Evolutionary conservation across 805 yeast species (phyloP), one percentile per base, ranked within the genome.

Genomic region (Kregervanrija pseudodelftensis): DNA sequence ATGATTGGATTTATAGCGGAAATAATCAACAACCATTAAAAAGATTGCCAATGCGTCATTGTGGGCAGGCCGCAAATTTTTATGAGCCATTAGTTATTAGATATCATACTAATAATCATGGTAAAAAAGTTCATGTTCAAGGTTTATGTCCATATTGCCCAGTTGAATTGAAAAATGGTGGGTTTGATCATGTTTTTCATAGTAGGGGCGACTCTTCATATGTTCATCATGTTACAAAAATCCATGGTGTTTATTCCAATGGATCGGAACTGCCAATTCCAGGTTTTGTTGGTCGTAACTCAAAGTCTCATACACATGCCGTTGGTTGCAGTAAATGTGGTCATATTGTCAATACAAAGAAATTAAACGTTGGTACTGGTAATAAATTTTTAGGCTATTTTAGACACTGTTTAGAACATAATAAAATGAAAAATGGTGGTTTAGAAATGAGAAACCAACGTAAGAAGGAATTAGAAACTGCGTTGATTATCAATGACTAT

Each of bases 131-230:
- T n/a, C 49, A 46, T 12, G 51, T 54, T 10, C 55, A 56, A 36
- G 66, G 64, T 5, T 48, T 61, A 15, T 61, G 66, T 40, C 65
- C 65, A 8, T 61, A 60, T 41, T 61, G 66, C 47, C 44, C 44
- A n/a, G 39, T 37, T 13, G 42, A 49, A 8, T 40, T 35, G 13
- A 43, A 44, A 35, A 28, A 12, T 8, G 15, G 9, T 5, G 12
- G 16, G 5, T 33, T 45, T 11, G 48, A 50, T 36, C 49, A 44
- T 28, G 46, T 51, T 5, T 63, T 60, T 43, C 52, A 49, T 40
- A 58, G 56, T 39, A 42, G 54, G 46, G 52, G 51, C 38, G 57
- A 55, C 15, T 55, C 60, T 5, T 50, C 51, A 28, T 63, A 63
- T 38, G 51, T 58, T n/a, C 65, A 61, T 34, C 67, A 63, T 44